Evolutionary conservation across 2,329 filamentous ascomycete species (phyloP), one percentile per base, ranked within the genome.

Genomic region (Pezicula radicicola): DNA sequence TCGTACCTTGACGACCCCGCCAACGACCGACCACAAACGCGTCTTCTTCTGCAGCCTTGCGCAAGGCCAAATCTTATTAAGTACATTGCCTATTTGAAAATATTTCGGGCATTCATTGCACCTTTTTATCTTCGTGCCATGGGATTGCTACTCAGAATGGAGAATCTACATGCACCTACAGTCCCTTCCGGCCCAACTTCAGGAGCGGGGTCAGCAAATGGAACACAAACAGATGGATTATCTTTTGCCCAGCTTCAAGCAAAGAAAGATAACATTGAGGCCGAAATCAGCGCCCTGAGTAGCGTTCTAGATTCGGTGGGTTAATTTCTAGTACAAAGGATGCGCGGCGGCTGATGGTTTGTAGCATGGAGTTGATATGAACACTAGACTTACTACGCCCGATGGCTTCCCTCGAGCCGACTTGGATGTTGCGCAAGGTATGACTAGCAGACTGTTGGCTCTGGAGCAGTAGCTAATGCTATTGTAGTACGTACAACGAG

Each of bases 341-440:
- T 3, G 30, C 4, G 30, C 30, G 9, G 9, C 30, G 9, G 44
- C 55, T 60, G 45, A 62, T 44, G 47, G 33, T 36, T 27, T 30
- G 12, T 63, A 97, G 92, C 93, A 97, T 75, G 85, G 88, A 42
- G 93, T 96, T 49, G 86, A 88, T 63, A 99, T 99, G 94, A 86
- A 87, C 63, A 97, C 94, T 7, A 79, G 84, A 52, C 81, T 99
- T 37, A 83, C 91, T 21, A 97, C 93, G 13, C 82, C 85, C 55
- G 94, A 97, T 71, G 94, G 94, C 45, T 99, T 90, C 68, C 94
- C 94, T 30, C 83, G 94, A 66, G 87, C 89, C 63, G 94, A 99
- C 70, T 86, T 99, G 58, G 94, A 99, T 69, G 88, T 99, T 56
- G 88, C 94, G 25, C 93, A 97, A 73, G 94, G 91, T 94, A 83